These are phyloP conservation scores for Mortierella sp. DNA, from an alignment of 371 early-diverging fungal species.

Conservation along the genomic window DNA sequence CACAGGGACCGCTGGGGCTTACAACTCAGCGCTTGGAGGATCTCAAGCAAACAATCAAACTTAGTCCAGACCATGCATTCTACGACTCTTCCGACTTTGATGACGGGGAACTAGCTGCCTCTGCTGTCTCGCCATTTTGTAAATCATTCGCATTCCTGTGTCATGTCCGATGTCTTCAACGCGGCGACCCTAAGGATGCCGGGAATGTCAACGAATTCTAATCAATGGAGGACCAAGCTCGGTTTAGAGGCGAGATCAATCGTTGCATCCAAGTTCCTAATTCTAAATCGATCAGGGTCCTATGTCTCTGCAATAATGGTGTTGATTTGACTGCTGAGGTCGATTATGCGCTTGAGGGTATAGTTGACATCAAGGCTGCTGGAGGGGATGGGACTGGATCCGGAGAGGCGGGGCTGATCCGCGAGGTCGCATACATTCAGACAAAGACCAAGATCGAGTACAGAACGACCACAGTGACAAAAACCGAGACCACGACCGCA, in stretches of 20 bases:
- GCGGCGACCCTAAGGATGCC: constrained; percentile 37
- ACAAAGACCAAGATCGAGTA: constrained; percentile 13
- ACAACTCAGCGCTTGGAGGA: constrained; percentile 3
- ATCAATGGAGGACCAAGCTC: background rate
- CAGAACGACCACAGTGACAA: constrained; percentile 14
- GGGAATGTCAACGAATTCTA: background rate
- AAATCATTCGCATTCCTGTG: constrained; percentile 53
- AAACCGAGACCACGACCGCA: constrained; percentile 3
- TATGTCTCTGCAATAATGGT: constrained; percentile 63
- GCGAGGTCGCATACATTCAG: constrained; percentile 17
- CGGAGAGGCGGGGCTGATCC: constrained; percentile 29
- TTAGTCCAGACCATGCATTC: constrained; percentile 11
- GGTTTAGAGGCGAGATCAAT: constrained; percentile 22
- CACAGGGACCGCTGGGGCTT: background rate
- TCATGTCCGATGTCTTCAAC: constrained; percentile 51
- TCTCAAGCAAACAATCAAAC: constrained; percentile 7
- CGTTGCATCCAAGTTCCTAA: constrained; percentile 38
- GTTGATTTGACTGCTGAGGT: constrained; percentile 62
- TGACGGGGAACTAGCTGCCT: constrained; percentile 25
- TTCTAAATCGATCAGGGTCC: constrained; percentile 32
- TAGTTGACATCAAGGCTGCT: constrained; percentile 35
- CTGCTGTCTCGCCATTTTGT: constrained; percentile 52
- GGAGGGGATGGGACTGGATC: constrained; percentile 21
- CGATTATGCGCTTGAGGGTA: constrained; percentile 47
- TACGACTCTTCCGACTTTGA: constrained; percentile 27